phyloP scores from a whole-genome alignment of 257 asterid species.

The Lithospermum erythrorhizon region DNA sequence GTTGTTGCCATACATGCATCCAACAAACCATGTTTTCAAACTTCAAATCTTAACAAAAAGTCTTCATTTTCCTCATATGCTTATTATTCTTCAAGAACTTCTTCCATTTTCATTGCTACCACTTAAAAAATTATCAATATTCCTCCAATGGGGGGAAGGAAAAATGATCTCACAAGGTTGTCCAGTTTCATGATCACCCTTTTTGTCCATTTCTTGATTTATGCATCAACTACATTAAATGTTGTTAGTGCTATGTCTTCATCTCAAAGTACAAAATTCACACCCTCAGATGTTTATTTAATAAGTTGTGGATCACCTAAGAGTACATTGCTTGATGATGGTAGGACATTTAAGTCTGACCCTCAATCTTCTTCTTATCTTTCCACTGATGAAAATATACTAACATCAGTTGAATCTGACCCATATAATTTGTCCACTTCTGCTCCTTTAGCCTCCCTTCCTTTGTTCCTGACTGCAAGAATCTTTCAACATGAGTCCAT shows the following conservation, averaged over 20 bases:
- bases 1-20: constrained; percentile 49
- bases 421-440: constrained; percentile 19
- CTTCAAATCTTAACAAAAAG: constrained; percentile 9
- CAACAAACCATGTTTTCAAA: constrained; percentile 25
- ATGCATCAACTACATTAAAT: constrained; percentile 1
- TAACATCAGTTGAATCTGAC: constrained; percentile 32
- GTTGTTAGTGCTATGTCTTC: constrained; percentile 9
- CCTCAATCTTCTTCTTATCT: constrained; percentile 67
- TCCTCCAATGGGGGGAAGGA: constrained; percentile 23
- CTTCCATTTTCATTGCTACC: constrained; percentile 5
- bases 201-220: constrained; percentile 20
- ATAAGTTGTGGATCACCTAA: constrained; percentile 67
- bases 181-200: background rate
- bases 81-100: constrained; percentile 5
- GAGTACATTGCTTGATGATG: constrained; percentile 49
- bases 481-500: constrained; percentile 46
- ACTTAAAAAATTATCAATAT: constrained; percentile 4
- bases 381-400: constrained; percentile 57
- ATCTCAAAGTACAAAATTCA: constrained; percentile 2
- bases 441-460: constrained; percentile 16
- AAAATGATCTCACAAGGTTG: constrained; percentile 4
- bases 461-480: constrained; percentile 44
- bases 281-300: constrained; percentile 57
- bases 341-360: constrained; percentile 67
- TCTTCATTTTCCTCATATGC: background rate